Evolutionary conservation across 176 grass and related monocot genomes (phyloP), one percentile per base, ranked within the genome.

Genomic region (Carex cristatella): DNA sequence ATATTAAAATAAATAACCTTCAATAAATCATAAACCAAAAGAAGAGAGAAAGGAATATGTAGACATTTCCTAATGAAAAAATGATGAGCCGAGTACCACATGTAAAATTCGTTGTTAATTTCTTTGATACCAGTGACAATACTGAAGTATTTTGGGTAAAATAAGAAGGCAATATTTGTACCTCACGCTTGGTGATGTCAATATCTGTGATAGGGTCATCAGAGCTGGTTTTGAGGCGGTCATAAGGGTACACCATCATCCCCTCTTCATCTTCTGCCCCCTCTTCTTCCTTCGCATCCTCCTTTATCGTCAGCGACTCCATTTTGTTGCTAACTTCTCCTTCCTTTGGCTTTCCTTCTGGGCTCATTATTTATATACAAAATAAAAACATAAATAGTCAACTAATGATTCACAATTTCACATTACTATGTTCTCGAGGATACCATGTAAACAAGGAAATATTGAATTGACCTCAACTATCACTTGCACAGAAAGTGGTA

Each of bases 111-210:
- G 6, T 55, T 76, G 0, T 28, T 54, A 10, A 51, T 27, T 51
- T 13, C 15, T 30, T 75, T 74, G 9, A 49, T 49, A 46, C 16
- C 27, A 28, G 31, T 57, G 8, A 23, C 75, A 80, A 87, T 67
- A 61, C 3, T 40, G 35, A 76, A 27, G 49, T 76, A 27, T 27
- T 55, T 30, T 7, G 72, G 6, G 9, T 56, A 31, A 79, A 33
- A 58, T 79, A 58, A 63, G 42, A 86, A 85, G 62, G 84, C 68
- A 44, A 74, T 77, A 86, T 78, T 65, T 74, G 71, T 88, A 97
- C 94, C 94, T 94, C 94, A 75, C 94, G 89, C 85, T 90, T 94
- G 42, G 94, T 92, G 58, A 89, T 72, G 79, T 97, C 94, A 86
- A 97, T 97, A 75, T 94, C 94, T 16, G 87, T 88, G 65, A 94